These are phyloP conservation scores for Penstemon newberryi DNA, from an alignment of 257 asterid species.

Conservation along the genomic window DNA sequence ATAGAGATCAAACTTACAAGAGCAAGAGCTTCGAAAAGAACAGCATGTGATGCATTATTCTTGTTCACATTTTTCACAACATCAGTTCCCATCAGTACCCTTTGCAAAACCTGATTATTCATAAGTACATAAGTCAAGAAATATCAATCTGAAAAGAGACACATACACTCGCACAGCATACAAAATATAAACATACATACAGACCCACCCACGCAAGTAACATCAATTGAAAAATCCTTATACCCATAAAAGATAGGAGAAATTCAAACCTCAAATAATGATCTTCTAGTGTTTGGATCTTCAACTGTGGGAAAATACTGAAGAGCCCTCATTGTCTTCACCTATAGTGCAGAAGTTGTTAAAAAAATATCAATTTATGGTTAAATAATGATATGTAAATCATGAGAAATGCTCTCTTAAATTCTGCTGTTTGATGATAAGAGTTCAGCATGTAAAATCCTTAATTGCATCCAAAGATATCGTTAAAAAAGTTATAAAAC, in stretches of 20 bases:
- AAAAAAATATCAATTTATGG: constrained; percentile 14
- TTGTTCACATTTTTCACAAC: constrained; percentile 99
- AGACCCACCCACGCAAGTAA: constrained; percentile 5
- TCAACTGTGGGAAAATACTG: constrained; percentile 97
- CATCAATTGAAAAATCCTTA: constrained; percentile 12
- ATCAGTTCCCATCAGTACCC: constrained; percentile 98
- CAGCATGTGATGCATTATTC: constrained; percentile 99
- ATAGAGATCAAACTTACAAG: constrained; percentile 55
- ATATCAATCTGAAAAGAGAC: constrained; percentile 16
- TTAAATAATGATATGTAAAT: constrained; percentile 26
- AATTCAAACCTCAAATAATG: constrained; percentile 85
- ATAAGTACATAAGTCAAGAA: constrained; percentile 21
- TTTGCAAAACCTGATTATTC: constrained; percentile 76
- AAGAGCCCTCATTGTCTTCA: constrained; percentile 98
- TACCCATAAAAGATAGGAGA: constrained; percentile 24
- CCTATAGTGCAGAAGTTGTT: constrained; percentile 47
- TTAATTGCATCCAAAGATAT: constrained; percentile 6
- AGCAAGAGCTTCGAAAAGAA: constrained; percentile 98
- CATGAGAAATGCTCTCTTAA: constrained; percentile 9
- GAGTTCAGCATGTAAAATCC: constrained; percentile 19
- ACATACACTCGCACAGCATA: constrained; percentile 6
- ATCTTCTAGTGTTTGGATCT: constrained; percentile 94
- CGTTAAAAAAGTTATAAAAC: not conserved
- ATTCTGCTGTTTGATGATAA: constrained; percentile 16
- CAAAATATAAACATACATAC: not conserved